These are phyloP conservation scores for Combretum micranthum DNA, from an alignment of 345 rosid species.

Conservation along the genomic window DNA sequence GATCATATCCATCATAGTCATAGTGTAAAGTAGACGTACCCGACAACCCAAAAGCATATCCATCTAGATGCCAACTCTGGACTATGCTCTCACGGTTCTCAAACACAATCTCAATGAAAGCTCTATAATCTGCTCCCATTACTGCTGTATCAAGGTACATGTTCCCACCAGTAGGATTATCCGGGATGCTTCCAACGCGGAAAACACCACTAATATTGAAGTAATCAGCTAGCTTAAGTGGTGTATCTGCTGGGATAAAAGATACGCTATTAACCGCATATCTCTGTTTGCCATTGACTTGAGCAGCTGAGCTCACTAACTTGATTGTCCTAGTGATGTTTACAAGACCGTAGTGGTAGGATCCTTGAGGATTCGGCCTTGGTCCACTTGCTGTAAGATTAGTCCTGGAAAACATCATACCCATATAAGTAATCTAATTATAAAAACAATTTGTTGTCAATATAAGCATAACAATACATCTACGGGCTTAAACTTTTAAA, in stretches of 20 bases:
- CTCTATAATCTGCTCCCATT: conserved; percentile 57
- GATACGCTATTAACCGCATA: conserved; percentile 80
- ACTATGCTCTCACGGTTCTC: conserved; percentile 63
- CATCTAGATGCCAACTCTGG: conserved; percentile 84
- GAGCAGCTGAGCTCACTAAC: conserved; percentile 55
- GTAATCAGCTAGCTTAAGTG: conserved; percentile 77
- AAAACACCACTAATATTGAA: conserved; percentile 70
- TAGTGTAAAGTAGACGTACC: conserved; percentile 36
- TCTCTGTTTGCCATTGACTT: conserved; percentile 58
- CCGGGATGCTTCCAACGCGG: conserved; percentile 52
- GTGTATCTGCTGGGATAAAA: conserved; percentile 60
- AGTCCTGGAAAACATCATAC: conserved; percentile 35
- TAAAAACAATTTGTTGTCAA: not conserved
- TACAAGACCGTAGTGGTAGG: conserved; percentile 76
- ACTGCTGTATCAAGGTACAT: conserved; percentile 65
- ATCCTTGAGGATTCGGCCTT: conserved; percentile 95
- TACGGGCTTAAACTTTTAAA: too few relatives aligned
- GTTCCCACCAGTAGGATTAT: conserved; percentile 26
- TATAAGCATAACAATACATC: too few relatives aligned
- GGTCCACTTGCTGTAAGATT: conserved; percentile 92
- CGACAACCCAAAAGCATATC: conserved; percentile 84
- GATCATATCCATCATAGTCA: not conserved
- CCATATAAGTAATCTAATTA: not conserved
- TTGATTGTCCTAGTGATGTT: conserved; percentile 51
- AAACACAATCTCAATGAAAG: conserved; percentile 68